These are phyloP conservation scores for Butyriboletus loyo DNA, from an alignment of 768 basidiomycete genomes.

Conservation along the genomic window DNA sequence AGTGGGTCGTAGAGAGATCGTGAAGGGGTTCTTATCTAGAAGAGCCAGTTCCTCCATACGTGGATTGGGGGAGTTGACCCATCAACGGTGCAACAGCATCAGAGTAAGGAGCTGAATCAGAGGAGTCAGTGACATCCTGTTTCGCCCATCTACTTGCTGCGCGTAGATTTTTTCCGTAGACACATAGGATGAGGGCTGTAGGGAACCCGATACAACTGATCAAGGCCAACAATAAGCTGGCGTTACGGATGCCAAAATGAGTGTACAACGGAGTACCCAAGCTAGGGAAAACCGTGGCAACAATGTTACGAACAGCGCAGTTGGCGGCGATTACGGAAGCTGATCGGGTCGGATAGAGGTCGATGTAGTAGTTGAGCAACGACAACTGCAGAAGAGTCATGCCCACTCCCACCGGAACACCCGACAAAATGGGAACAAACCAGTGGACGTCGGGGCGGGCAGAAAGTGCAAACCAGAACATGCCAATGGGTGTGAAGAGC, in stretches of 20 bases:
- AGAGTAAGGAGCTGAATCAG: background rate
- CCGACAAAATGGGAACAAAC: slow-evolving; percentile 22
- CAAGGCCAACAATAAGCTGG: slow-evolving; percentile 20
- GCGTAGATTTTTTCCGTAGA: slow-evolving; percentile 14
- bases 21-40: background rate
- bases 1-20: background rate
- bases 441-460: slow-evolving; percentile 20
- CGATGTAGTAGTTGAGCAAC: slow-evolving; percentile 25
- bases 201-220: slow-evolving; percentile 22
- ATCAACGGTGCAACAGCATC: slow-evolving; percentile 5
- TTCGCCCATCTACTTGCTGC: slow-evolving; percentile 21
- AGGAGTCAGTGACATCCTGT: slow-evolving; percentile 5
- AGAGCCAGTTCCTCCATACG: slow-evolving; percentile 12
- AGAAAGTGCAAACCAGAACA: slow-evolving; percentile 28
- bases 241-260: slow-evolving; percentile 15
- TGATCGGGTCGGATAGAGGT: slow-evolving; percentile 24
- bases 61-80: background rate
- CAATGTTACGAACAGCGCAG: slow-evolving; percentile 12
- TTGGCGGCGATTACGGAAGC: slow-evolving; percentile 26
- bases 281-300: slow-evolving; percentile 18
- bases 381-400: slow-evolving; percentile 29
- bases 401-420: slow-evolving; percentile 25
- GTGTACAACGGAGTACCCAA: slow-evolving; percentile 18
- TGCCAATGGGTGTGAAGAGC: slow-evolving; percentile 19
- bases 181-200: slow-evolving; percentile 10